Conservation (phyloP, 805 yeast genomes). For the Torulaspora franciscae region DNA sequence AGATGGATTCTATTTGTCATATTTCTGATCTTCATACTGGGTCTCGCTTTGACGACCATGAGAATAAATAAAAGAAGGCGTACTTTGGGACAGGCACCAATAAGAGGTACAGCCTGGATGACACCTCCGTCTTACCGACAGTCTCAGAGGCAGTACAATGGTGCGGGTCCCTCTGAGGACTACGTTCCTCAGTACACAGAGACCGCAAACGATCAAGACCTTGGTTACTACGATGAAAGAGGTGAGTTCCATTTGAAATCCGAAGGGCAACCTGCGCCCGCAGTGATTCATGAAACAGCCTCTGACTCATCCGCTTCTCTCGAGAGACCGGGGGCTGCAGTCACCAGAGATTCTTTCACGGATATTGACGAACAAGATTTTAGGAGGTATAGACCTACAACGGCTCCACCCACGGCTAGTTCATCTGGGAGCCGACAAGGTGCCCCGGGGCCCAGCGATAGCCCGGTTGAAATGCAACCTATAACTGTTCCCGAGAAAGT, state of each 20-base stretch:
- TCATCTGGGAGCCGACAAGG: not conserved
- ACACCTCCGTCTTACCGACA: conserved; percentile 77
- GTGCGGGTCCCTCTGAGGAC: conserved; percentile 36
- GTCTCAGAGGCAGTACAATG: conserved; percentile 53
- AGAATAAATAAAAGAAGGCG: conserved; percentile 46
- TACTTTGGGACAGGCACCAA: conserved; percentile 46
- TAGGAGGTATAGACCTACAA: conserved; percentile 13
- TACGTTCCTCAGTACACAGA: conserved; percentile 69
- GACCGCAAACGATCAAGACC: conserved; percentile 62
- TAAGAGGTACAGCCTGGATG: conserved; percentile 78
- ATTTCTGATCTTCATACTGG: conserved; percentile 13
- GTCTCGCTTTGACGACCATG: conserved; percentile 8
- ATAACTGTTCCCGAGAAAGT: conserved; percentile 14
- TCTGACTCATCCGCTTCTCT: conserved; percentile 46
- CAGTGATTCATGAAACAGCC: conserved; percentile 41
- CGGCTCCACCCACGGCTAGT: not conserved
- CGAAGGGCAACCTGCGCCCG: conserved; percentile 30
- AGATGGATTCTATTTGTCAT: conserved; percentile 34
- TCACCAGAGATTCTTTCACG: conserved; percentile 12
- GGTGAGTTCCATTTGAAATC: conserved; percentile 48
- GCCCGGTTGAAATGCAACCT: conserved; percentile 6
- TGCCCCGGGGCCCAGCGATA: not conserved
- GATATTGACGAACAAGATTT: conserved; percentile 17
- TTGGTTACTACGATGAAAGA: conserved; percentile 66
- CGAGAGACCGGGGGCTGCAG: conserved; percentile 21